Conservation (phyloP, 345 rosid species). For the Hibiscus mutabilis region DNA sequence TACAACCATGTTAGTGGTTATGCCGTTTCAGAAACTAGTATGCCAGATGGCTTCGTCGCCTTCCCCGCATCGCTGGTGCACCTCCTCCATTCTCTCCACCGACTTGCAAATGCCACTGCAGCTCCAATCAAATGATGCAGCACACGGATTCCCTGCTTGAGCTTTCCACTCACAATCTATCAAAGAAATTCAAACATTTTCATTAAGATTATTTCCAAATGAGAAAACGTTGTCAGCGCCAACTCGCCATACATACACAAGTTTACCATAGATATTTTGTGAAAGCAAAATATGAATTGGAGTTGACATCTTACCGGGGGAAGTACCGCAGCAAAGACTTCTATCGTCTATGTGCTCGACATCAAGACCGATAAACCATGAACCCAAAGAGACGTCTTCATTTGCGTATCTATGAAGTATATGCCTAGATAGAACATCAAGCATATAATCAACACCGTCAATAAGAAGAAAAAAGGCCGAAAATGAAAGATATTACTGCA, state of each 20-base stretch:
- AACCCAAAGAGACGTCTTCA: slow-evolving; percentile 90
- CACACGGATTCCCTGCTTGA: slow-evolving; percentile 78
- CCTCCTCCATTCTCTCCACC: slow-evolving; percentile 75
- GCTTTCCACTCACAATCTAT: slow-evolving; percentile 98
- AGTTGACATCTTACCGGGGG: slow-evolving; percentile 53
- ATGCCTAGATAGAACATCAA: slow-evolving; percentile 34
- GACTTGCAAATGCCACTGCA: slow-evolving; percentile 98
- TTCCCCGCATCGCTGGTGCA: slow-evolving; percentile 82
- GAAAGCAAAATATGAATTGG: background rate
- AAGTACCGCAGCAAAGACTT: slow-evolving; percentile 89
- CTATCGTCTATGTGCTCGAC: slow-evolving; percentile 90
- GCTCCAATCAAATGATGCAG: slow-evolving; percentile 97
- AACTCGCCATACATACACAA: too few species aligned
- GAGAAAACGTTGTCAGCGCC: too few species aligned
- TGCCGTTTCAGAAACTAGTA: slow-evolving; percentile 50
- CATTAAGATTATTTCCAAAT: background rate
- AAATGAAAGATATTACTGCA: background rate
- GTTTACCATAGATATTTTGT: too few species aligned
- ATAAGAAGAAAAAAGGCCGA: background rate
- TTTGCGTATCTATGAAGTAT: slow-evolving; percentile 87
- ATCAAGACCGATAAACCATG: slow-evolving; percentile 98
- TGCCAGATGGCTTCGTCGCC: slow-evolving; percentile 91
- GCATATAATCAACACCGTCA: background rate
- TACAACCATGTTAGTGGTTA: slow-evolving; percentile 12
- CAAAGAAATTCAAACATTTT: background rate